Percentiles rank a stretch among this genome's conserved stretches.
phyloP scores from a whole-genome alignment of 2,329 filamentous ascomycete genomes.

The Phoma herbarum region DNA sequence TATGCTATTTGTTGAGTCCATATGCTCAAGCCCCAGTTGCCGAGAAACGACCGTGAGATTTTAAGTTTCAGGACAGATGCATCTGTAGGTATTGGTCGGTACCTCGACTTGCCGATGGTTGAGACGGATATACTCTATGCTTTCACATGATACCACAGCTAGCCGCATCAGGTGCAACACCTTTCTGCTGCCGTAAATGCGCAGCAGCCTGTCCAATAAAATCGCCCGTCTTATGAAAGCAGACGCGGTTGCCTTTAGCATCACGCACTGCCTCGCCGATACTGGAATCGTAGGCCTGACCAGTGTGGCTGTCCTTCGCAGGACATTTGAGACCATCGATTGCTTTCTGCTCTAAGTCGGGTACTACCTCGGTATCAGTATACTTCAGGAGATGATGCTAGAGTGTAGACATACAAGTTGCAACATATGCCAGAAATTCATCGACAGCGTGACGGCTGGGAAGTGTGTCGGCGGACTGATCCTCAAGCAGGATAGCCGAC shows the following conservation, averaged over 20 bases:
- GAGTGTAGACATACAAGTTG: slow-evolving; percentile 36
- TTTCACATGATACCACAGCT: slow-evolving; percentile 35
- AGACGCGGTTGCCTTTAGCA: slow-evolving; percentile 47
- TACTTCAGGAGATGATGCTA: not conserved
- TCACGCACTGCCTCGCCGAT: slow-evolving; percentile 46
- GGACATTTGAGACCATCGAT: slow-evolving; percentile 43
- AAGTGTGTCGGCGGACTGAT: slow-evolving; percentile 38
- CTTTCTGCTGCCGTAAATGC: slow-evolving; percentile 38
- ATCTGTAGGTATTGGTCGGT: not conserved
- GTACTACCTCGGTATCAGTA: slow-evolving; percentile 24
- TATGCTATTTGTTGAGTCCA: not conserved
- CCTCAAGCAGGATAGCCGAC: slow-evolving; percentile 37
- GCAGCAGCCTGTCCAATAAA: slow-evolving; percentile 47
- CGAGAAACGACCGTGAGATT: not conserved
- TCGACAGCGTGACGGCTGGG: slow-evolving; percentile 44
- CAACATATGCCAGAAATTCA: slow-evolving; percentile 46
- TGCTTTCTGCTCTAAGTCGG: slow-evolving; percentile 42
- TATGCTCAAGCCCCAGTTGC: not conserved
- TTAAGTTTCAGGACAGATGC: not conserved
- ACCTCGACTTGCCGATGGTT: not conserved
- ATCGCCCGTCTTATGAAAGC: slow-evolving; percentile 49
- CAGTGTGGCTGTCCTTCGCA: slow-evolving; percentile 46
- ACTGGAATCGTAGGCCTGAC: slow-evolving; percentile 43
- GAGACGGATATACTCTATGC: not conserved
- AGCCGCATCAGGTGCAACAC: slow-evolving; percentile 30